These are phyloP conservation scores for Xylona heveae DNA, from an alignment of 495 filamentous ascomycete genomes.

Conservation along the genomic window DNA sequence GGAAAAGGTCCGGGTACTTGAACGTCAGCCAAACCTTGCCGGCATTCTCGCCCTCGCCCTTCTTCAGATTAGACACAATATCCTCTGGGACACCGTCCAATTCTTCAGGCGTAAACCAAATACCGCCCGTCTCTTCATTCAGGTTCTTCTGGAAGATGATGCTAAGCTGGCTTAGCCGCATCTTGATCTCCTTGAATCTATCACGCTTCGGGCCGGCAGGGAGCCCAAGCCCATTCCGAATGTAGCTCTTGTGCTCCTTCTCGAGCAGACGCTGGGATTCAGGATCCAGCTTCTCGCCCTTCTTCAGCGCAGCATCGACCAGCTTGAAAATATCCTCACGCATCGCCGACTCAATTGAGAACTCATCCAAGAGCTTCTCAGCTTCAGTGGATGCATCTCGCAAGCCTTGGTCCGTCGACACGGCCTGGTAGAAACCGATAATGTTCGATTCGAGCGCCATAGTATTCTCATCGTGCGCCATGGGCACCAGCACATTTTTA, in stretches of 20 bases:
- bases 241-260: conserved; percentile 45
- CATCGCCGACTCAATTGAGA: conserved; percentile 42
- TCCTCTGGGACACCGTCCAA: conserved; percentile 43
- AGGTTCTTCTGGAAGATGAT: conserved; percentile 49
- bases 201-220: conserved; percentile 38
- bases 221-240: conserved; percentile 39
- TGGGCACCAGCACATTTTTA: conserved; percentile 19
- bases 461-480: conserved; percentile 24
- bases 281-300: conserved; percentile 35
- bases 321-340: conserved; percentile 44
- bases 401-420: conserved; percentile 17
- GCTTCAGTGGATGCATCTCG: conserved; percentile 45
- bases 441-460: conserved; percentile 18
- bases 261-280: conserved; percentile 42
- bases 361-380: conserved; percentile 45
- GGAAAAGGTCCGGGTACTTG: conserved; percentile 51
- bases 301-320: conserved; percentile 36
- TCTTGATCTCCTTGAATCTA: conserved; percentile 56
- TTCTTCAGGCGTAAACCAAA: conserved; percentile 42
- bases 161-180: conserved; percentile 39
- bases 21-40: conserved; percentile 44
- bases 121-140: conserved; percentile 44
- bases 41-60: conserved; percentile 25
- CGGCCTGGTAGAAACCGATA: conserved; percentile 26
- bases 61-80: conserved; percentile 23